Evolutionary conservation across 192 early-diverging fungal genomes (phyloP), one percentile per base, ranked within the genome.

Genomic region (Entomortierella beljakovae): DNA sequence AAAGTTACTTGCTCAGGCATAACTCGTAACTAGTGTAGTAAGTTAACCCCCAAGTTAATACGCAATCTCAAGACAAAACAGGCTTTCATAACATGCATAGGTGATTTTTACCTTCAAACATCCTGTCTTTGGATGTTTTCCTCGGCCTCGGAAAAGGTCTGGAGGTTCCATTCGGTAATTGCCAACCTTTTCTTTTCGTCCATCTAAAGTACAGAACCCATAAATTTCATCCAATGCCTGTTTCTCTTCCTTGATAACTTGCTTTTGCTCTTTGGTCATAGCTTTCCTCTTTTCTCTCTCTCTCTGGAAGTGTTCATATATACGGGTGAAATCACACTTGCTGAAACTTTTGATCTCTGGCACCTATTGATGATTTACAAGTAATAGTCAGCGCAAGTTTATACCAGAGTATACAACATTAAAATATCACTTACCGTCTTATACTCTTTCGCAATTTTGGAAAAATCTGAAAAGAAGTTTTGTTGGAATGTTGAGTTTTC

Each of bases 81-180:
- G 23, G n/a, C 51, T 6, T 11, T 15, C 35, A 40, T 20, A 40
- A 23, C 22, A 42, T 1, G 31, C 13, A 51, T 33, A 64, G 22
- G 32, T 13, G n/a, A 22, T 55, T 33, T 26, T 26, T 81, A 91
- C 89, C 88, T 99, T 99, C 62, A 97, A 85, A 50, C 66, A 87
- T 32, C 97, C 97, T 1, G 95, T 96, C 83, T 97, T 96, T 22
- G 97, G 97, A 72, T 99, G 97, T 50, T 92, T 90, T 33, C 97
- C 97, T 55, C 98, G 92, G n/a, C 98, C 98, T 72, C 96, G 91
- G 86, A 99, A 99, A 59, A 99, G 82, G 43, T 90, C 91, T 28
- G 98, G 98, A 42, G 98, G 98, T 85, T 99, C 98, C 80, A 98
- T 97, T 25, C 95, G 81, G 82, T 92, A 99, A 86, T 98, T 98